phyloP scores from a whole-genome alignment of 2,329 filamentous ascomycete species.

The Diaporthe sp. region DNA sequence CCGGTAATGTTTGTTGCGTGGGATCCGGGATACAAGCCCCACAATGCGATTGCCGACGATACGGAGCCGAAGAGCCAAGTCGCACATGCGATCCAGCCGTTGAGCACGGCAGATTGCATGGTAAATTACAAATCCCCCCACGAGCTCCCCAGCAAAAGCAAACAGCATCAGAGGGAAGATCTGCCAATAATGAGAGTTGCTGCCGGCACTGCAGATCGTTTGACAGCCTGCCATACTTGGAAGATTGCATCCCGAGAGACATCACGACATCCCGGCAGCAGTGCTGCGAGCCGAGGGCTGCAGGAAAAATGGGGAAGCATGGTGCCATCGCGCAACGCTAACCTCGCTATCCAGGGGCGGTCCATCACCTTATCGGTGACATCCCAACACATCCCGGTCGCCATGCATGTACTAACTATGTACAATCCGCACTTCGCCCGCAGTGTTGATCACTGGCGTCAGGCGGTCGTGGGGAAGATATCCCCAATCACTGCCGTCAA shows the following conservation, averaged over 20 bases:
- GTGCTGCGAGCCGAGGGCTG: not conserved
- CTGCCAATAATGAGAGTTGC: not conserved
- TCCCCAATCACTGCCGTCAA: conserved; percentile 27
- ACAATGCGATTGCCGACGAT: not conserved
- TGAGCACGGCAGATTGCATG: not conserved
- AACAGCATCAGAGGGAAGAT: not conserved
- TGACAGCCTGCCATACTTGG: conserved; percentile 3
- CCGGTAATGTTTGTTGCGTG: not conserved
- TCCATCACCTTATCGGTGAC: conserved; percentile 23
- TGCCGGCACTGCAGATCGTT: not conserved
- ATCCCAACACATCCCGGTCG: conserved; percentile 19
- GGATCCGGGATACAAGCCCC: not conserved
- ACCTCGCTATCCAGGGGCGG: conserved; percentile 10
- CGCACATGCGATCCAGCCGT: not conserved
- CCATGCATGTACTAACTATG: not conserved
- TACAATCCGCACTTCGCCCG: not conserved
- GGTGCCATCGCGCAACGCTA: conserved; percentile 15
- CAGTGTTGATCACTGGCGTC: conserved; percentile 7
- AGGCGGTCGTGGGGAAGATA: conserved; percentile 5
- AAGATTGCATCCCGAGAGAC: not conserved
- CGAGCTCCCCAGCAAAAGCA: not conserved
- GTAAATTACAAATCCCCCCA: not conserved
- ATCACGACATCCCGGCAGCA: conserved; percentile 18
- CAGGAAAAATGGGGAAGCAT: not conserved
- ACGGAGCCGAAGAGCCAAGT: not conserved